Percentiles rank a stretch among this genome's conserved stretches.
Conservation (phyloP, 2,329 filamentous ascomycete species). For the Plectosphaerella cucumerina region DNA sequence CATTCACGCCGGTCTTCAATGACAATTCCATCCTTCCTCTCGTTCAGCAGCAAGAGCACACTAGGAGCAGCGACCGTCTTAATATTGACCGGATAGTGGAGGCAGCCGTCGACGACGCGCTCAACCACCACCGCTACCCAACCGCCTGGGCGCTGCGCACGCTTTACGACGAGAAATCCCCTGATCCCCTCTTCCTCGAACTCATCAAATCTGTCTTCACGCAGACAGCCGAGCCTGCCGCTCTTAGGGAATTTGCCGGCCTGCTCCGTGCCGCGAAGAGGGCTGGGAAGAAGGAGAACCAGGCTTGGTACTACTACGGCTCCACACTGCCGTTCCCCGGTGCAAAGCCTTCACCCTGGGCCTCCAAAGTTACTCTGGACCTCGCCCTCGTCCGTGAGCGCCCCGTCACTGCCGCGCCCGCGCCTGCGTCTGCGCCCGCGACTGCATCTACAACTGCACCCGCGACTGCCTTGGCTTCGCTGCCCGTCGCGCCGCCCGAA, state of each 20-base stretch:
- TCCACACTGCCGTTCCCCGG: constrained; percentile 36
- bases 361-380: constrained; percentile 38
- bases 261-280: constrained; percentile 51
- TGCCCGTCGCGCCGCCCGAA: no score
- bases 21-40: no score
- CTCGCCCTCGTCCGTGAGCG: constrained; percentile 13
- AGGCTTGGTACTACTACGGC: constrained; percentile 49
- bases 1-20: no score
- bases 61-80: no score
- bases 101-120: constrained; percentile 53
- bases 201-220: constrained; percentile 56
- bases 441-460: neutral
- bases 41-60: no score
- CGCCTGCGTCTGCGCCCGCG: neutral
- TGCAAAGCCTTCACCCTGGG: constrained; percentile 46
- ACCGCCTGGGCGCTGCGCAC: constrained; percentile 59
- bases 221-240: constrained; percentile 50
- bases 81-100: constrained; percentile 50
- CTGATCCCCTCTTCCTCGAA: constrained; percentile 46
- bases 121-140: constrained; percentile 53
- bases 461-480: neutral
- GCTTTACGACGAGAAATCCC: constrained; percentile 54
- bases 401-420: neutral
- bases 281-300: constrained; percentile 50
- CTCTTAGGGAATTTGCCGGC: constrained; percentile 45